Evolutionary conservation across 2,329 filamentous ascomycete genomes (phyloP).

Genomic region (Penicillium expansum): DNA sequence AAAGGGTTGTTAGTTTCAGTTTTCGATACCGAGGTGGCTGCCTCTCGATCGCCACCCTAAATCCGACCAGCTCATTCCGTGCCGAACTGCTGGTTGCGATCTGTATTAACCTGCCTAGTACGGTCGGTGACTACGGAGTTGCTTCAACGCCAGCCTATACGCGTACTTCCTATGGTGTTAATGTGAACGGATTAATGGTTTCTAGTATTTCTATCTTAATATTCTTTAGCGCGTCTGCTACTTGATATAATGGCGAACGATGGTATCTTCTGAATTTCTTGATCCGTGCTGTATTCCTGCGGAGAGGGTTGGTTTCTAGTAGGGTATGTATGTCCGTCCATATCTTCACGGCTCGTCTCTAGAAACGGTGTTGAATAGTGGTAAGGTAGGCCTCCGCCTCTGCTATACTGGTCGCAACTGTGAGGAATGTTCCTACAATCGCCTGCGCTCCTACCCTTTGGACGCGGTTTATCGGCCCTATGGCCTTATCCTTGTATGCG

Average conservation of each 20-base stretch:
- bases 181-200: too few species aligned
- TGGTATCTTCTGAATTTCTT: slow-evolving; percentile 4
- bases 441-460: slow-evolving; percentile 24
- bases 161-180: too few species aligned
- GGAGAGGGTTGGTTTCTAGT: slow-evolving; percentile 11
- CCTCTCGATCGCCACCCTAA: neutral
- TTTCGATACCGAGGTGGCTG: neutral
- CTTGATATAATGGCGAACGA: too few species aligned
- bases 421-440: slow-evolving; percentile 21
- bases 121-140: too few species aligned
- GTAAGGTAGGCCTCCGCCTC: slow-evolving; percentile 22
- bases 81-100: slow-evolving; percentile 16
- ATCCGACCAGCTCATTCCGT: neutral
- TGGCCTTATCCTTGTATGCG: slow-evolving; percentile 11
- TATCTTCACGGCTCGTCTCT: slow-evolving; percentile 16
- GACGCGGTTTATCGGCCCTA: slow-evolving; percentile 17
- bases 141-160: too few species aligned
- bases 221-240: neutral
- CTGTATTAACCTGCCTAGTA: slow-evolving; percentile 10
- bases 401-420: slow-evolving; percentile 20
- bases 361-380: slow-evolving; percentile 11
- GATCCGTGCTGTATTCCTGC: neutral
- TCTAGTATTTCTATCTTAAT: too few species aligned
- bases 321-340: slow-evolving; percentile 13
- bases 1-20: too few species aligned